phyloP scores from a whole-genome alignment of 106 monocot species.

The Hemerocallis citrina region DNA sequence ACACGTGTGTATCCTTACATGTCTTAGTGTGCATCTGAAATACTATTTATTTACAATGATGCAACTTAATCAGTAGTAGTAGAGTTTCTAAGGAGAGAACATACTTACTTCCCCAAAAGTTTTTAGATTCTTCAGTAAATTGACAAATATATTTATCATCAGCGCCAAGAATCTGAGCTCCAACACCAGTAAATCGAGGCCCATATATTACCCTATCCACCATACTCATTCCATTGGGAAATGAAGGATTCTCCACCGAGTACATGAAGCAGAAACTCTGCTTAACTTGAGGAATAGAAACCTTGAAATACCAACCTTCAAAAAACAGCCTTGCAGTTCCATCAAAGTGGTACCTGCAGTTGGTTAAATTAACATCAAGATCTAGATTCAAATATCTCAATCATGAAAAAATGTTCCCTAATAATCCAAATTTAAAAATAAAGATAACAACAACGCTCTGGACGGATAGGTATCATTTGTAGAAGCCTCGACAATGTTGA shows the following conservation, averaged over 20 bases:
- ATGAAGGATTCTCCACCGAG: slow-evolving; percentile 83
- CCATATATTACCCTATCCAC: slow-evolving; percentile 51
- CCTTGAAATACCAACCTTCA: slow-evolving; percentile 98
- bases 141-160: slow-evolving; percentile 98
- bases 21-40: too few species aligned
- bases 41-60: not conserved
- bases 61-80: not conserved
- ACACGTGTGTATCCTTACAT: too few species aligned
- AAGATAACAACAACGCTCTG: not conserved
- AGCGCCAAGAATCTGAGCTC: slow-evolving; percentile 92
- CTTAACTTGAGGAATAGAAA: slow-evolving; percentile 61
- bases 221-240: slow-evolving; percentile 53
- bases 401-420: not conserved
- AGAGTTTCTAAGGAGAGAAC: not conserved
- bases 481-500: too few species aligned
- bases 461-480: not conserved
- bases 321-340: slow-evolving; percentile 66
- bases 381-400: not conserved
- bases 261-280: slow-evolving; percentile 99
- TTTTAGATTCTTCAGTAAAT: slow-evolving; percentile 48
- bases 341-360: slow-evolving; percentile 84
- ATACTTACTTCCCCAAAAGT: slow-evolving; percentile 90
- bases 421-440: not conserved
- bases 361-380: not conserved
- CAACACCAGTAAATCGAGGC: slow-evolving; percentile 68